phyloP scores from a whole-genome alignment of 495 filamentous ascomycete species.

The Penicillium pancosmium region DNA sequence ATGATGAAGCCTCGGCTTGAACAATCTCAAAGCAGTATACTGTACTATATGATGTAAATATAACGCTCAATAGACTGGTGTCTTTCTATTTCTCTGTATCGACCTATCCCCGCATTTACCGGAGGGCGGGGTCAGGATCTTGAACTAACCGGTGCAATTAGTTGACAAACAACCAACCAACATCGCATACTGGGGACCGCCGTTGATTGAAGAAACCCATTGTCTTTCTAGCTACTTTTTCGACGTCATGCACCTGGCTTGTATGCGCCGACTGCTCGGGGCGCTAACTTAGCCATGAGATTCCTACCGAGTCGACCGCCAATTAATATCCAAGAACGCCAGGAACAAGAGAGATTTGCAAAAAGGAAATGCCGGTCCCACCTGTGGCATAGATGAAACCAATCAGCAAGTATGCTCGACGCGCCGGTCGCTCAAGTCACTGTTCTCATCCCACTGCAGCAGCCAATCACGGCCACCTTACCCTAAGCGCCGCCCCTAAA shows the following conservation, averaged over 20 bases:
- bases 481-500: constrained; percentile 29
- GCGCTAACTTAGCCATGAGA: constrained; percentile 20
- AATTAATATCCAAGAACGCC: constrained; percentile 10
- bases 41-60: constrained; percentile 41
- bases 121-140: not conserved
- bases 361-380: not conserved
- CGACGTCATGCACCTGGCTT: constrained; percentile 8
- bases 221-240: not conserved
- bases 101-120: not conserved
- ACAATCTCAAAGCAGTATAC: constrained; percentile 14
- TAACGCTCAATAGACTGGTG: constrained; percentile 19
- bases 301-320: constrained; percentile 14
- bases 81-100: not conserved
- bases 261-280: constrained; percentile 15
- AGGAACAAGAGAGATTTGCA: not conserved
- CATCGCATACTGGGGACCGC: not conserved
- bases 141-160: not conserved
- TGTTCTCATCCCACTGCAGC: constrained; percentile 18
- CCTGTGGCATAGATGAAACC: not conserved
- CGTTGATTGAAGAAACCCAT: not conserved
- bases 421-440: constrained; percentile 18
- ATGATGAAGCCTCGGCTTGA: constrained; percentile 33
- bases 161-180: too few species aligned
- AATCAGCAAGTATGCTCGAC: constrained; percentile 20
- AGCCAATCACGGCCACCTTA: constrained; percentile 26